phyloP scores from a whole-genome alignment of 768 basidiomycete species.

The Kwoniella sp. region DNA sequence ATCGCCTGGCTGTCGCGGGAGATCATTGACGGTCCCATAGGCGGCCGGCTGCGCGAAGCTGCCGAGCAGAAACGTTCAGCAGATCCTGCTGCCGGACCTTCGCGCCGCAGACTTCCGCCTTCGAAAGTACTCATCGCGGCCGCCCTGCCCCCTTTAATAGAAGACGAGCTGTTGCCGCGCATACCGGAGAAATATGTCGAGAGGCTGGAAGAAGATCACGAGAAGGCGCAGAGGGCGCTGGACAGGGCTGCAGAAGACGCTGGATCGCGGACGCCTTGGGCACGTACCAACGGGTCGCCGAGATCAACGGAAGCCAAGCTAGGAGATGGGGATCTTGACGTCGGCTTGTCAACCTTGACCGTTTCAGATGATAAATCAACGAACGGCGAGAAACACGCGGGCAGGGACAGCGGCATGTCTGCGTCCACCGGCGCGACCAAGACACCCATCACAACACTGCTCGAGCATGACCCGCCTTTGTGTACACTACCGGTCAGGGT shows the following conservation, averaged over 20 bases:
- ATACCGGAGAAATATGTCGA: constrained; percentile 45
- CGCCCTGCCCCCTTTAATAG: constrained; percentile 32
- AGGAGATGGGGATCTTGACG: constrained; percentile 15
- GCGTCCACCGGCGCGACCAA: background rate
- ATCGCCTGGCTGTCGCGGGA: constrained; percentile 23
- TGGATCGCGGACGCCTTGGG: constrained; percentile 15
- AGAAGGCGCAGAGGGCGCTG: constrained; percentile 27
- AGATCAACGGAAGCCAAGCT: background rate
- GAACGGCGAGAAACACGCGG: too few species aligned
- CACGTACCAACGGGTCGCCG: constrained; percentile 1
- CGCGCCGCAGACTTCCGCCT: constrained; percentile 4
- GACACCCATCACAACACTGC: constrained; percentile 17
- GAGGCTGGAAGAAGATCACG: constrained; percentile 38
- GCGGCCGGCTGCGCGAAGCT: constrained; percentile 15
- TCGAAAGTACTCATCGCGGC: constrained; percentile 31
- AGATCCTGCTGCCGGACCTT: background rate
- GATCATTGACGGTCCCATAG: constrained; percentile 27
- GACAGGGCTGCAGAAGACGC: background rate
- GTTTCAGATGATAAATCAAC: constrained; percentile 34
- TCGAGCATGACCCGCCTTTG: constrained; percentile 30
- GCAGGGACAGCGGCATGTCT: background rate
- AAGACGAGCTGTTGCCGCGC: constrained; percentile 28
- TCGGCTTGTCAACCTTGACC: constrained; percentile 28
- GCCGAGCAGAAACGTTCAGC: constrained; percentile 1
- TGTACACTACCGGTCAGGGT: constrained; percentile 34